These are phyloP conservation scores for Nymphaea thermarum DNA, from an alignment of 164 flowering plant genomes.

Conservation along the genomic window DNA sequence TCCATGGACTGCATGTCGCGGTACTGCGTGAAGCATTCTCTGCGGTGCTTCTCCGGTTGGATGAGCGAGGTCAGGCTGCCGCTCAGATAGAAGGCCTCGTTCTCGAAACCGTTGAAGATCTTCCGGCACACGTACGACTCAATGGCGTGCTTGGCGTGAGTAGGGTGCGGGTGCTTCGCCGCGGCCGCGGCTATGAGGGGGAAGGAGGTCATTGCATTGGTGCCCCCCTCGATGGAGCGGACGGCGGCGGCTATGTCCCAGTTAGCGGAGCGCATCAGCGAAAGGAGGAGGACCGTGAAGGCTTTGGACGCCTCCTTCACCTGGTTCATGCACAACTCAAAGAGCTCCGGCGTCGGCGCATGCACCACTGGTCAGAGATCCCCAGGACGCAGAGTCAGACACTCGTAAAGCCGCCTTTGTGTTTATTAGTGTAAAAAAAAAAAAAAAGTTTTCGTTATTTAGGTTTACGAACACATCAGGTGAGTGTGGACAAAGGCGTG, in stretches of 20 bases:
- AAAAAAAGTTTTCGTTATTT: too few species aligned
- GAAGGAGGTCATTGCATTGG: constrained; percentile 6
- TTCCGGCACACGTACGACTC: constrained; percentile 72
- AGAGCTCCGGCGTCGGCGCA: constrained; percentile 54
- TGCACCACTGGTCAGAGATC: constrained; percentile 16
- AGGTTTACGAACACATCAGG: too few species aligned
- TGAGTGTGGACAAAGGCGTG: too few species aligned
- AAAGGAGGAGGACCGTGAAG: constrained; percentile 61
- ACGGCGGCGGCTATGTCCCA: constrained; percentile 92
- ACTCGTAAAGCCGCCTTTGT: too few species aligned
- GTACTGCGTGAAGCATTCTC: constrained; percentile 69
- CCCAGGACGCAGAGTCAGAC: too few species aligned
- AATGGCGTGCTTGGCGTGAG: constrained; percentile 70
- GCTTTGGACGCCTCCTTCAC: constrained; percentile 63
- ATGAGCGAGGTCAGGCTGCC: constrained; percentile 79
- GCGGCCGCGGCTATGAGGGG: constrained; percentile 12
- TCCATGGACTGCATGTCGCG: constrained; percentile 85
- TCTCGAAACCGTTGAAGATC: constrained; percentile 83
- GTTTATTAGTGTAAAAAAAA: too few species aligned
- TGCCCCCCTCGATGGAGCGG: constrained; percentile 61
- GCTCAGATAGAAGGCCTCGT: constrained; percentile 92
- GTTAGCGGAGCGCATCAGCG: constrained; percentile 79
- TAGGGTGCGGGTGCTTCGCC: constrained; percentile 5
- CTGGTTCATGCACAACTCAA: constrained; percentile 47
- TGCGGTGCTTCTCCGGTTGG: constrained; percentile 68